phyloP scores from a whole-genome alignment of 306 rosid species.

The Lathyrus sativus region DNA sequence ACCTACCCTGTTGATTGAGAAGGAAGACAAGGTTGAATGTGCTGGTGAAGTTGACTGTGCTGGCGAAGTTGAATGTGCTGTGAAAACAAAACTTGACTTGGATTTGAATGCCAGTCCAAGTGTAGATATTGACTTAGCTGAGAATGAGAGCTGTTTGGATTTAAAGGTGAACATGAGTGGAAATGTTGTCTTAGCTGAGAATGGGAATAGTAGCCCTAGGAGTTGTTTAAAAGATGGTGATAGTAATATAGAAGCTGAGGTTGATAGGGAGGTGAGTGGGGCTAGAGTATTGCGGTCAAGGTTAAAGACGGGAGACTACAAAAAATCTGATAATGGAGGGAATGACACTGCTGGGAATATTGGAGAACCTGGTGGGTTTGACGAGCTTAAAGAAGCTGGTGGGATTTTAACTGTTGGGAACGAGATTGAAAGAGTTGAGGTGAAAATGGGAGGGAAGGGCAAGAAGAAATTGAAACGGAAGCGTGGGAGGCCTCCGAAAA shows the following conservation, averaged over 20 bases:
- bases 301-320: conserved; percentile 36
- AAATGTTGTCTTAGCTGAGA: conserved; percentile 45
- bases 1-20: neutral
- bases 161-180: conserved; percentile 34
- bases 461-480: conserved; percentile 41
- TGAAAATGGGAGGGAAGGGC: conserved; percentile 36
- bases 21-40: neutral
- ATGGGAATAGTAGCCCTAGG: conserved; percentile 35
- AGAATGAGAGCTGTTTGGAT: conserved; percentile 47
- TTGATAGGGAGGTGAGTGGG: conserved; percentile 33
- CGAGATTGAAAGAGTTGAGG: conserved; percentile 15
- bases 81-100: conserved; percentile 38
- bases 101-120: conserved; percentile 37
- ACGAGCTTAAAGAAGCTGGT: conserved; percentile 40
- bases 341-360: conserved; percentile 29
- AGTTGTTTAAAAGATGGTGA: conserved; percentile 30
- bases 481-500: conserved; percentile 53
- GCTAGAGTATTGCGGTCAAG: conserved; percentile 70
- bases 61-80: conserved; percentile 20
- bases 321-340: conserved; percentile 39
- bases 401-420: conserved; percentile 28
- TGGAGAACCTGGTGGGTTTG: conserved; percentile 32
- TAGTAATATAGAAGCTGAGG: conserved; percentile 11
- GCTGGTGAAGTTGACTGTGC: neutral
- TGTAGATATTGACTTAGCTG: conserved; percentile 45